These are phyloP conservation scores for Alliaria petiolata DNA, from an alignment of 345 rosid genomes.

Conservation along the genomic window DNA sequence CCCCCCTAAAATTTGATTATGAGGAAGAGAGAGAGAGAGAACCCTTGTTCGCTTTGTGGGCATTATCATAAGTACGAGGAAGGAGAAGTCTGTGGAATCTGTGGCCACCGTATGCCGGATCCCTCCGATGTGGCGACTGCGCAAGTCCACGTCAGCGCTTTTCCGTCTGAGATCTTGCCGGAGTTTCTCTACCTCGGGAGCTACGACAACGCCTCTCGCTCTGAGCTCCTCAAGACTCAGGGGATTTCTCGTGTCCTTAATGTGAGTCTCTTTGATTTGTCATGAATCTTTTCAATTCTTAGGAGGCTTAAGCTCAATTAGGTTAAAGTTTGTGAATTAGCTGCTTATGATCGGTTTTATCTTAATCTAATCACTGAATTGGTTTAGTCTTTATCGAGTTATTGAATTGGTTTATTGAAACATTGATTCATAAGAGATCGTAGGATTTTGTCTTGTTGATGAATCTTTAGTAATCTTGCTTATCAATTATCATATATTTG, in stretches of 20 bases:
- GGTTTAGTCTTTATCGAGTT: not conserved
- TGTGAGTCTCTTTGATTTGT: constrained; percentile 37
- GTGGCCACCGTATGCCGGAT: constrained; percentile 77
- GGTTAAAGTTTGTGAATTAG: not conserved
- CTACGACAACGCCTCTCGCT: constrained; percentile 97
- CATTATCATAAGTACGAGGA: constrained; percentile 99
- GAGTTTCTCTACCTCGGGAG: constrained; percentile 88
- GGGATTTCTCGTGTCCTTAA: constrained; percentile 90
- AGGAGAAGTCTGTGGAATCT: constrained; percentile 93
- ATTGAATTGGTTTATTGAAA: not conserved
- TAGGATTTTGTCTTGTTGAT: not conserved
- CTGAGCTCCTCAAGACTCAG: constrained; percentile 86
- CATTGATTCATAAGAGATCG: not conserved
- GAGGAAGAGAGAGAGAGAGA: constrained; percentile 99
- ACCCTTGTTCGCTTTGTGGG: constrained; percentile 95
- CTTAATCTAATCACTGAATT: not conserved
- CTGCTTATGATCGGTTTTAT: not conserved
- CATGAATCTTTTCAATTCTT: not conserved
- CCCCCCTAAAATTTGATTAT: constrained; percentile 21
- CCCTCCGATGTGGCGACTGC: constrained; percentile 41
- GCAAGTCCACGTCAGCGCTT: constrained; percentile 66
- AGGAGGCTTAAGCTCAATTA: not conserved
- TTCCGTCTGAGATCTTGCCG: constrained; percentile 90
- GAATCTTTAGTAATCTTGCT: not conserved
- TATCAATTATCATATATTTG: too few relatives aligned